phyloP scores from a whole-genome alignment of 164 flowering plant genomes.

The Malania oleifera region DNA sequence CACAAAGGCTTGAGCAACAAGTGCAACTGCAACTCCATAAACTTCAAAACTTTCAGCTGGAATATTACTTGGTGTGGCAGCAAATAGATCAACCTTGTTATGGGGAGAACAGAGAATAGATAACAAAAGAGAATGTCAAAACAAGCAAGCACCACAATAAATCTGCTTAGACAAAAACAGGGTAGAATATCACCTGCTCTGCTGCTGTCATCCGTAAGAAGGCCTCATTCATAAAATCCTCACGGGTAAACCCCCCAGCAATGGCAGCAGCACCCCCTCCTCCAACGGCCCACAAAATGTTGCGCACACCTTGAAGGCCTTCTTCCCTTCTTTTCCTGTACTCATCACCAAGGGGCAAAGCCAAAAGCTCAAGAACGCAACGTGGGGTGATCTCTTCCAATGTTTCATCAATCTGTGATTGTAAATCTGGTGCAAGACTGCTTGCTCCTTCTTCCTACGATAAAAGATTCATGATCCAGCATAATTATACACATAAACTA shows the following conservation, averaged over 20 bases:
- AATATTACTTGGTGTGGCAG: conserved; percentile 77
- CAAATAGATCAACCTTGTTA: conserved; percentile 79
- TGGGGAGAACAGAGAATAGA: conserved; percentile 3
- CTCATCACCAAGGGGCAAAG: conserved; percentile 71
- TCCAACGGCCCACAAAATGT: conserved; percentile 95
- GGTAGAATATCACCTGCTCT: conserved; percentile 60
- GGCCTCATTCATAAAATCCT: conserved; percentile 88
- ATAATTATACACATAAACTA: too few relatives aligned
- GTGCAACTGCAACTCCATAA: conserved; percentile 96
- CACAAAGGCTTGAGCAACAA: conserved; percentile 79
- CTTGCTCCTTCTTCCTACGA: conserved; percentile 95
- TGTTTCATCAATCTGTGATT: conserved; percentile 92
- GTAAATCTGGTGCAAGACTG: conserved; percentile 86
- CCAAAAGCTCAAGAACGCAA: conserved; percentile 83
- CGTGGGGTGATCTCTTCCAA: conserved; percentile 92
- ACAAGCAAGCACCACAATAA: neutral
- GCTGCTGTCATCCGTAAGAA: conserved; percentile 79
- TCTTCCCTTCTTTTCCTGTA: conserved; percentile 57
- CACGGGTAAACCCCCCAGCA: conserved; percentile 94
- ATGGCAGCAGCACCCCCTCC: conserved; percentile 91
- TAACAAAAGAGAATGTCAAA: neutral
- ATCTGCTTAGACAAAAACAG: conserved; percentile 1
- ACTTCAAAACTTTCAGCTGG: conserved; percentile 93
- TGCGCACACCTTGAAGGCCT: conserved; percentile 90
- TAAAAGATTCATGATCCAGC: neutral